Evolutionary conservation across 2,329 filamentous ascomycete species (phyloP).

Genomic region (Botrytis sinoallii): DNA sequence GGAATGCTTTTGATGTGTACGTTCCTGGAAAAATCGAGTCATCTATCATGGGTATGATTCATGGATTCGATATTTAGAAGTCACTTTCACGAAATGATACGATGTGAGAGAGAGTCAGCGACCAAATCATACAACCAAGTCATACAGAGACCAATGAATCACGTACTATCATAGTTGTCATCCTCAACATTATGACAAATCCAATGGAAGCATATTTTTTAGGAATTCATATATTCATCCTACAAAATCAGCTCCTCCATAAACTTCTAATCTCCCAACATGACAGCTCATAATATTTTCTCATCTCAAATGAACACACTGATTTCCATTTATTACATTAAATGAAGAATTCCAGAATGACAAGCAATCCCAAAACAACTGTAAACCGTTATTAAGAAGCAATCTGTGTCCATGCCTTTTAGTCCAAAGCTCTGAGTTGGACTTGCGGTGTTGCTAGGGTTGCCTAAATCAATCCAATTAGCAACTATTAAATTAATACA

Average conservation of each 20-base stretch:
- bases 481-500: neutral
- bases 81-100: neutral
- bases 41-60: neutral
- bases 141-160: neutral
- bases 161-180: neutral
- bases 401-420: neutral
- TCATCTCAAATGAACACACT: neutral
- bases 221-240: neutral
- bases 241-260: neutral
- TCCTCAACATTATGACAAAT: neutral
- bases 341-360: neutral
- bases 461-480: neutral
- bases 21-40: neutral
- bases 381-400: too few species aligned
- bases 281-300: neutral
- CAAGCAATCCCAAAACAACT: neutral
- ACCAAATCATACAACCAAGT: neutral
- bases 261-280: neutral
- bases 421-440: neutral
- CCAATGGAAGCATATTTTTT: neutral
- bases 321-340: neutral
- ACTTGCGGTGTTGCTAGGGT: neutral
- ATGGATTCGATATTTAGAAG: neutral
- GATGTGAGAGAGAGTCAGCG: neutral
- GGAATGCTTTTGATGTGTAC: neutral